Percentiles rank a stretch among this genome's conserved stretches.
Evolutionary conservation across 768 basidiomycete genomes (phyloP).

Genomic region (Hirschioporus abietinus): DNA sequence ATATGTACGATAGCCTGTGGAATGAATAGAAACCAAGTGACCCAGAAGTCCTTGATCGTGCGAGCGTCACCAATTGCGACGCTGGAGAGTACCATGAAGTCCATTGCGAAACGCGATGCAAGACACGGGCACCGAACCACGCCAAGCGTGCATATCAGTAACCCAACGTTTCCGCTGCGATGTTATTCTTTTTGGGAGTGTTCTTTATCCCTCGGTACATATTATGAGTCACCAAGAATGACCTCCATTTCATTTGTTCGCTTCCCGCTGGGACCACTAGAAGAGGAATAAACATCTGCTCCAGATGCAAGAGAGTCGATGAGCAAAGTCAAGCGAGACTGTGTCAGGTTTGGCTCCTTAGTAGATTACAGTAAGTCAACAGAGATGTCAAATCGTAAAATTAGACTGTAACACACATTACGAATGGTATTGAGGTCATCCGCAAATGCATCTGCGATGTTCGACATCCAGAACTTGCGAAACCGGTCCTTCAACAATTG

Average conservation of each 20-base stretch:
- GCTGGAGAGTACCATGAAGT: not conserved
- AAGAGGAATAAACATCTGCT: conserved; percentile 62
- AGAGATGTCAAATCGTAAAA: not conserved
- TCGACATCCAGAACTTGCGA: conserved; percentile 83
- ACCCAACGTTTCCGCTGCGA: not conserved
- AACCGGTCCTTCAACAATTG: conserved; percentile 59
- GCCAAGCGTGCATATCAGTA: not conserved
- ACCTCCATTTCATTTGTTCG: conserved; percentile 69
- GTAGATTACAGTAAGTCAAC: not conserved
- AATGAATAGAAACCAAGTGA: not conserved
- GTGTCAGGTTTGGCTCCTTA: conserved; percentile 64
- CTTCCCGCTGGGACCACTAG: conserved; percentile 22
- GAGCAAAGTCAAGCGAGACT: conserved; percentile 62
- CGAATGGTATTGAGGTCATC: conserved; percentile 81
- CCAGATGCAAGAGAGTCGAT: conserved; percentile 82
- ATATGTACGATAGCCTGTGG: not conserved
- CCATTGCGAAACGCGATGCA: not conserved
- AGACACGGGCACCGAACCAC: not conserved
- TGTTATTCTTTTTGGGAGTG: not conserved
- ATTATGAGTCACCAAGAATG: conserved; percentile 37
- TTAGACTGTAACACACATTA: conserved; percentile 44
- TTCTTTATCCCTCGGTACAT: not conserved
- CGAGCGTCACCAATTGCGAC: not conserved
- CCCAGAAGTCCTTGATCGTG: not conserved
- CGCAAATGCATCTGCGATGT: conserved; percentile 75